These are phyloP conservation scores for Tilletia walkeri DNA, from an alignment of 1,284 basidiomycete species.

Conservation along the genomic window DNA sequence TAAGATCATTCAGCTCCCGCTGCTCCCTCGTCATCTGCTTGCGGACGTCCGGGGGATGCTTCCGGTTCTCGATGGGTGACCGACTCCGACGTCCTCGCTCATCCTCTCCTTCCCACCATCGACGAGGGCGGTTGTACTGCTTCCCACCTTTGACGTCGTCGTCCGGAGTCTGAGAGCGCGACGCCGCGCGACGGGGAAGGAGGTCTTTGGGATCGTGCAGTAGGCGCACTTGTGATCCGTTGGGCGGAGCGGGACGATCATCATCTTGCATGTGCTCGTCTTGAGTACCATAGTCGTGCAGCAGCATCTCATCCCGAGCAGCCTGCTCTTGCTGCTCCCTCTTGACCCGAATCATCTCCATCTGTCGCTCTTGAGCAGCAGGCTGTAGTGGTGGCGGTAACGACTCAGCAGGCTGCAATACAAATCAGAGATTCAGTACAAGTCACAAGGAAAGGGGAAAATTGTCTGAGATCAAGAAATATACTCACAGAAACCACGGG, in stretches of 20 bases:
- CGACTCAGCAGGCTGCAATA: no score
- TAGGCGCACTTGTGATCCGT: not conserved
- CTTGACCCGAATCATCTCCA: not conserved
- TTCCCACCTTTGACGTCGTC: not conserved
- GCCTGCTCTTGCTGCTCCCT: not conserved
- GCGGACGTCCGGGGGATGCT: not conserved
- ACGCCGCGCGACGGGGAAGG: not conserved
- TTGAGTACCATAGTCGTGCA: not conserved
- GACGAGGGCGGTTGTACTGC: not conserved
- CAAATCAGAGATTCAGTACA: no score
- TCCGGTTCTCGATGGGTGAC: not conserved
- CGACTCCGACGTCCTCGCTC: not conserved
- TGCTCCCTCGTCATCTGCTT: not conserved
- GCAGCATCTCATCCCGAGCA: no score
- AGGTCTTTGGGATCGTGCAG: constrained; percentile 2
- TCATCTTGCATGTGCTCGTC: not conserved
- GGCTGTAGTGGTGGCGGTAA: no score
- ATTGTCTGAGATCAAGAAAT: no score
- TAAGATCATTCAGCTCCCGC: not conserved
- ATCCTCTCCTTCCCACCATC: constrained; percentile 10
- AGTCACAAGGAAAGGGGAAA: no score
- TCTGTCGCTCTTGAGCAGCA: no score
- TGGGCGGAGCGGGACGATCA: not conserved
- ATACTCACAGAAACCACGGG: no score
- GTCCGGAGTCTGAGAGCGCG: not conserved